phyloP scores from a whole-genome alignment of 371 early-diverging fungal species.

The Syncephalastrum contaminatum region DNA sequence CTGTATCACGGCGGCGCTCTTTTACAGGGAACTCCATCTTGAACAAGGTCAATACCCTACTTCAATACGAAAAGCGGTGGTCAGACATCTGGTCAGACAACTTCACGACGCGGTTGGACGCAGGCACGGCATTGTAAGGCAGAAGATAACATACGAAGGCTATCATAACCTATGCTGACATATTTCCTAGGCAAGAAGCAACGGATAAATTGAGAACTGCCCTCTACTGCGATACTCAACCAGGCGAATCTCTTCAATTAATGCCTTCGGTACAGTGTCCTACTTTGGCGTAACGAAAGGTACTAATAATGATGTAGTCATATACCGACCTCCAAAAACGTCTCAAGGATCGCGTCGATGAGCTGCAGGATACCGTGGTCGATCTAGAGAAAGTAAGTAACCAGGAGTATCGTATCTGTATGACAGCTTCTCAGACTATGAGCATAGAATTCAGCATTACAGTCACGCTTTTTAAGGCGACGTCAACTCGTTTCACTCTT shows the following conservation, averaged over 20 bases:
- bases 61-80: constrained; percentile 10
- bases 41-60: constrained; percentile 9
- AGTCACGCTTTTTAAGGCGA: neutral
- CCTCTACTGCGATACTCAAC: too few relatives aligned
- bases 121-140: constrained; percentile 6
- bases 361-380: constrained; percentile 4
- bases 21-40: constrained; percentile 5
- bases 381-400: constrained; percentile 5
- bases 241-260: neutral
- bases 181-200: too few relatives aligned
- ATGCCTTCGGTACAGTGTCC: constrained; percentile 8
- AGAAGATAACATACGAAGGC: too few relatives aligned
- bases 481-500: constrained; percentile 17
- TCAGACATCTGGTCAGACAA: constrained; percentile 7
- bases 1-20: constrained; percentile 5
- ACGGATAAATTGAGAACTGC: too few relatives aligned
- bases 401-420: too few relatives aligned
- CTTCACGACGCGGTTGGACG: constrained; percentile 9
- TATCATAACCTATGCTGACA: too few relatives aligned
- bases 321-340: constrained; percentile 9
- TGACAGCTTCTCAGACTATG: neutral
- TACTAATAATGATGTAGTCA: constrained; percentile 1
- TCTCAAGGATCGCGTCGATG: constrained; percentile 1
- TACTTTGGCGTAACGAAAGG: neutral
- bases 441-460: neutral